phyloP scores from a whole-genome alignment of 148 eudicot genomes.

The Vaccinium macrocarpon region DNA sequence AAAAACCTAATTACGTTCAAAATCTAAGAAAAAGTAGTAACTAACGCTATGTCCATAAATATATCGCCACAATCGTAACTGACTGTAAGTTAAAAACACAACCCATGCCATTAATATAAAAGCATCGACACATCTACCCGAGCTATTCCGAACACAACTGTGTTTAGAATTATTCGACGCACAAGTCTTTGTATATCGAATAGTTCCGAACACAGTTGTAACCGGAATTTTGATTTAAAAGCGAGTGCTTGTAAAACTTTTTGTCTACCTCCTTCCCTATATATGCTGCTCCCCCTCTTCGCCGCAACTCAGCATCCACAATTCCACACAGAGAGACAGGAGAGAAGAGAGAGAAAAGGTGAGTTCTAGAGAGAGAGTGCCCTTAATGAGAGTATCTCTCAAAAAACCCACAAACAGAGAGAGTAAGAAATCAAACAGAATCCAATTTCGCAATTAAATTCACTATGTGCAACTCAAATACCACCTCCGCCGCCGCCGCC shows the following conservation, averaged over 20 bases:
- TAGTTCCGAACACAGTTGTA: too few relatives aligned
- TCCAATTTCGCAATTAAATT: not conserved
- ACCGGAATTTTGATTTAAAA: too few relatives aligned
- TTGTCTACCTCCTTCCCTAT: constrained; percentile 11
- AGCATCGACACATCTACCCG: too few relatives aligned
- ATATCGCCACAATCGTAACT: not conserved
- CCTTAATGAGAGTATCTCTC: constrained; percentile 37
- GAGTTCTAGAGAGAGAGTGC: constrained; percentile 13
- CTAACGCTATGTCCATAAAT: not conserved
- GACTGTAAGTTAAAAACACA: not conserved
- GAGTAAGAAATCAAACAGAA: not conserved
- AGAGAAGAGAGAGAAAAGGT: not conserved
- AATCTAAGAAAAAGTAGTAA: not conserved
- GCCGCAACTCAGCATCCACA: not conserved
- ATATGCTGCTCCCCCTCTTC: not conserved
- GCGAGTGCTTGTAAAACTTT: too few relatives aligned
- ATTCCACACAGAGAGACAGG: not conserved
- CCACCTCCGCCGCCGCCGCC: constrained; percentile 1
- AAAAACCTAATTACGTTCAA: not conserved
- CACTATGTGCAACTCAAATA: constrained; percentile 42
- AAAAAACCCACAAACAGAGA: not conserved
- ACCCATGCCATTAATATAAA: too few relatives aligned
- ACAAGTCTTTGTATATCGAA: too few relatives aligned
- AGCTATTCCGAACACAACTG: too few relatives aligned
- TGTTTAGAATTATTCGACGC: too few relatives aligned